Conservation (phyloP, 805 yeast genomes). For the Komagataella pseudopastoris region DNA sequence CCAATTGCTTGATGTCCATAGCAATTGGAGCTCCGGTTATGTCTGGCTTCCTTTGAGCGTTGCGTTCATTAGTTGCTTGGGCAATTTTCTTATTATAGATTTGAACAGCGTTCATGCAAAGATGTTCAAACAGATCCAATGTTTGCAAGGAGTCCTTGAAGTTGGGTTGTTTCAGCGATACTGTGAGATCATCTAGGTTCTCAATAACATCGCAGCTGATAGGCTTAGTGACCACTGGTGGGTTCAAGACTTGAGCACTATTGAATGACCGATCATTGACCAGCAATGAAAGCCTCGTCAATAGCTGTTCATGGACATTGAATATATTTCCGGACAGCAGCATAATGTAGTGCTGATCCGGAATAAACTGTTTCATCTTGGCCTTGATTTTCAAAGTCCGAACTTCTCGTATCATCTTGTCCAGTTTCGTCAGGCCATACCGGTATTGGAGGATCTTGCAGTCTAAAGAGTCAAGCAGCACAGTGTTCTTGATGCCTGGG, state of each 20-base stretch:
- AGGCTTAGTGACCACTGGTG: conserved; percentile 23
- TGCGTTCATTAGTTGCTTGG: conserved; percentile 12
- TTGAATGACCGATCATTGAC: conserved; percentile 25
- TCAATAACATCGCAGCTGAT: conserved; percentile 20
- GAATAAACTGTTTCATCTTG: conserved; percentile 11
- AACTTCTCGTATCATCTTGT: conserved; percentile 21
- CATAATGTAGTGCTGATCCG: conserved; percentile 20
- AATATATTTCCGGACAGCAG: conserved; percentile 25
- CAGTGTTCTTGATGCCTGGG: conserved; percentile 17
- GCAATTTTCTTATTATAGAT: conserved; percentile 13
- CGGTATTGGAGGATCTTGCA: conserved; percentile 46
- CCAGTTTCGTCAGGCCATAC: conserved; percentile 35
- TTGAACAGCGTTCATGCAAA: conserved; percentile 14
- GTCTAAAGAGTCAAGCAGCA: conserved; percentile 33
- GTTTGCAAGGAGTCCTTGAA: conserved; percentile 13
- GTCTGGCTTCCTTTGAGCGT: conserved; percentile 4
- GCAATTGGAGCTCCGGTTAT: conserved; percentile 5
- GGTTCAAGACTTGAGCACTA: conserved; percentile 23
- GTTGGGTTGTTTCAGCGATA: conserved; percentile 8
- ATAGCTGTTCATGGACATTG: conserved; percentile 24
- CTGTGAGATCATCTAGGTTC: conserved; percentile 14
- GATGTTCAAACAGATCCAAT: conserved; percentile 12
- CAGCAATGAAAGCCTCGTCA: conserved; percentile 23
- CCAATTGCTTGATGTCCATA: conserved; percentile 7
- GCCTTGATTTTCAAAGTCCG: conserved; percentile 13